Evolutionary conservation across 1,284 basidiomycete genomes (phyloP), one percentile per base, ranked within the genome.

Genomic region (Sparassis latifolia): DNA sequence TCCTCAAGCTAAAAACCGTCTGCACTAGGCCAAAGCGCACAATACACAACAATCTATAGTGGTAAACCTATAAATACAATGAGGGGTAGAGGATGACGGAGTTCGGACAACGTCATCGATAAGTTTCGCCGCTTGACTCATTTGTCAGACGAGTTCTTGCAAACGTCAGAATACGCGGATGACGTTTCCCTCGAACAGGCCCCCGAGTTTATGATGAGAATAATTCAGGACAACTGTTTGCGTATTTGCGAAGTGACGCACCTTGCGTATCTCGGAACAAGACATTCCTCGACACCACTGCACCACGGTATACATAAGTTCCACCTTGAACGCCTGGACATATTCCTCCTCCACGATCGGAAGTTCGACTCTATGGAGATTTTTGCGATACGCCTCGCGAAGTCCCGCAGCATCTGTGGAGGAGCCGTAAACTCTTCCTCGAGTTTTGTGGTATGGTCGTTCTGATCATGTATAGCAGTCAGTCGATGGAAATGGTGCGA

Each of bases 251-350:
- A 20, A 20, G 45, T 10, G 3, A 54, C 80, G 45, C 49, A 91
- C 92, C 81, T 97, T 97, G 80, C 91, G 94, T 53, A 97, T 94
- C 38, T 99, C 95, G 1, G 89, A 76, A 69, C 99, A 99, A 33
- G 91, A 91, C n/a, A 92, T 90, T 1, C 97, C 97, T 33, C 92
- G 84, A 72, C 96, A 99, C 97, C 97, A 99, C 60, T 94, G 89
- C 52, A 95, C 78, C 27, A 99, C 96, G 3, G 89, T 88, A 59
- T 98, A 95, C 92, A 98, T 98, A 52, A 99, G 81, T 65, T 98
- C 96, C 32, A 97, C 92, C 69, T 97, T 97, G 84, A 99, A 99
- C n/a, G 86, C 89, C 52, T 84, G 78, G 2, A 99, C 92, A 65
- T 99, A 99, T 56, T 97, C 92, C 52, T 97, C 89, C 68, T 99